phyloP scores from a whole-genome alignment of 345 rosid genomes.

The Syzygium oleosum region DNA sequence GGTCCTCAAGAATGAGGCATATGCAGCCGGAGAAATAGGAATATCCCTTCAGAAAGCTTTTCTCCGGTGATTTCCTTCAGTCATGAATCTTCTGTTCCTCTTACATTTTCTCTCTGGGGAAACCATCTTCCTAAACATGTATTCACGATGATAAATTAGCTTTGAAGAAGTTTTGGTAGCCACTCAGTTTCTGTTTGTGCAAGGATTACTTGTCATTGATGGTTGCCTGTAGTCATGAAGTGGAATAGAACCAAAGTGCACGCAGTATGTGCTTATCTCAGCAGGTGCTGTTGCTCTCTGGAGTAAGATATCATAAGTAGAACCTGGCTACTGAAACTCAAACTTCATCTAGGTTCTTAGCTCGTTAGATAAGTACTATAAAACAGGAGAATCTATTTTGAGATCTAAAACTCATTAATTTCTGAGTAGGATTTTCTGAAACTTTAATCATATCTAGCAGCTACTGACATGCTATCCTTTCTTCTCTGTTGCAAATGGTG shows the following conservation, averaged over 20 bases:
- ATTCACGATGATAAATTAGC: background rate
- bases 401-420: background rate
- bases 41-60: conserved; percentile 65
- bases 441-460: background rate
- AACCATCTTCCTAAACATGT: background rate
- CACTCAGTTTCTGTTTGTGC: background rate
- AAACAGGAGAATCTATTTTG: background rate
- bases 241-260: background rate
- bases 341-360: background rate
- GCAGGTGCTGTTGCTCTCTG: background rate
- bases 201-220: background rate
- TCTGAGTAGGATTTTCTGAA: background rate
- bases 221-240: background rate
- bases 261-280: background rate
- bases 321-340: background rate
- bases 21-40: conserved; percentile 69
- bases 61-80: conserved; percentile 42
- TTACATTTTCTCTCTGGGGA: background rate
- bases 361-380: background rate
- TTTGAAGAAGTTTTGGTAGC: background rate
- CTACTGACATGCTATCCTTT: background rate
- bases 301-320: background rate
- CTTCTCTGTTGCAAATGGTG: background rate
- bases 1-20: conserved; percentile 64
- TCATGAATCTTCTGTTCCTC: background rate